Evolutionary conservation across 495 filamentous ascomycete genomes (phyloP).

Genomic region (Emericellopsis terricola): DNA sequence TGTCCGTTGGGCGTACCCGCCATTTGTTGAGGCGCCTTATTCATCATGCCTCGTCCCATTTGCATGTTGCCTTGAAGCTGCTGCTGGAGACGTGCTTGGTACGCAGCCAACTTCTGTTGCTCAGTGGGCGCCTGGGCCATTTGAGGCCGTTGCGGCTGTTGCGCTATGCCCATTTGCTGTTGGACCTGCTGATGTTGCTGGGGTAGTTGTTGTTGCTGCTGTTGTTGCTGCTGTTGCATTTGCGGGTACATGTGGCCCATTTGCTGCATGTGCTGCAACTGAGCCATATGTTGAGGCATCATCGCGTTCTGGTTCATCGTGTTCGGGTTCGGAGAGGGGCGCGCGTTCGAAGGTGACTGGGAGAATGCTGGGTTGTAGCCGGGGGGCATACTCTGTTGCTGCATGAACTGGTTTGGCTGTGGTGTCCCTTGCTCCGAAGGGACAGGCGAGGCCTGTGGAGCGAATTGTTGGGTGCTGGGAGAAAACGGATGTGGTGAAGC

Average conservation of each 20-base stretch:
- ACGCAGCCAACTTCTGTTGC: constrained; percentile 33
- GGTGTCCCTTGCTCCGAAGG: constrained; percentile 67
- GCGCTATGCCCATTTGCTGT: constrained; percentile 21
- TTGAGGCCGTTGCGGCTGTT: constrained; percentile 38
- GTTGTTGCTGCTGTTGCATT: constrained; percentile 20
- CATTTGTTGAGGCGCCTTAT: constrained; percentile 11
- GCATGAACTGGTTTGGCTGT: constrained; percentile 44
- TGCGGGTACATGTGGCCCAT: constrained; percentile 20
- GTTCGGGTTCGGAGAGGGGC: constrained; percentile 29
- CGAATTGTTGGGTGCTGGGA: constrained; percentile 57
- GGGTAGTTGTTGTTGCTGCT: constrained; percentile 18
- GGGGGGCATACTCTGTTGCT: constrained; percentile 36
- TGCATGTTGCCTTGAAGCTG: constrained; percentile 43
- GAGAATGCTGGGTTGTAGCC: constrained; percentile 39
- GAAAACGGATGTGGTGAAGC: constrained; percentile 86
- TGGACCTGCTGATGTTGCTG: constrained; percentile 19
- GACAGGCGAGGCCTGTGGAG: constrained; percentile 58
- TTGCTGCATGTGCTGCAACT: constrained; percentile 22
- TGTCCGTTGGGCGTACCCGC: constrained; percentile 22
- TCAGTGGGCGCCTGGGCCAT: constrained; percentile 15
- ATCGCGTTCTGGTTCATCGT: constrained; percentile 21
- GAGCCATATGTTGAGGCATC: constrained; percentile 20
- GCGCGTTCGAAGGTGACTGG: constrained; percentile 28
- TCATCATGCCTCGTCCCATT: constrained; percentile 30
- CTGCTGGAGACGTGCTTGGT: constrained; percentile 51